These are phyloP conservation scores for Ensete glaucum DNA, from an alignment of 176 grass and related monocot species.

Conservation along the genomic window DNA sequence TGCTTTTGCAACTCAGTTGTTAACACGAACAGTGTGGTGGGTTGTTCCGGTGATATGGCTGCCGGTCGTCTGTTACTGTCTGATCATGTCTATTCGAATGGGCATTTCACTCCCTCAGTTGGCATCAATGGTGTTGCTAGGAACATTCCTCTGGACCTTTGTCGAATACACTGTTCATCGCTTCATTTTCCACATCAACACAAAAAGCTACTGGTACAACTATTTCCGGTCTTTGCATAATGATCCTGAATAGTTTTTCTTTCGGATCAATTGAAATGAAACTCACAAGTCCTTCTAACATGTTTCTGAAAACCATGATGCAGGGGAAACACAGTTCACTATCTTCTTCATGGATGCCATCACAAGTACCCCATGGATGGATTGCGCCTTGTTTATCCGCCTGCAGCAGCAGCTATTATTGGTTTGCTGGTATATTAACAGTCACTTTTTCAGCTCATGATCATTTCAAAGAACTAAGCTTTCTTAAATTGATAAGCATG, in stretches of 20 bases:
- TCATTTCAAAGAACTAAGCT: neutral
- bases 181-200: conserved; percentile 86
- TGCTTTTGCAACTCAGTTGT: conserved; percentile 33
- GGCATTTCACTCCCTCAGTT: conserved; percentile 48
- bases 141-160: conserved; percentile 78
- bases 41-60: conserved; percentile 72
- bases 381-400: conserved; percentile 82
- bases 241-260: too few relatives aligned
- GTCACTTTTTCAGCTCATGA: neutral
- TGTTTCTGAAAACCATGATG: conserved; percentile 6
- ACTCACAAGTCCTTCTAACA: neutral
- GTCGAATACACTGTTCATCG: conserved; percentile 78
- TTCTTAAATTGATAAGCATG: neutral
- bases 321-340: conserved; percentile 80
- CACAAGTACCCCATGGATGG: conserved; percentile 95
- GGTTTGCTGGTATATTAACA: conserved; percentile 46
- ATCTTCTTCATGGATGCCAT: conserved; percentile 92
- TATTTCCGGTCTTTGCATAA: neutral
- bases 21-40: conserved; percentile 83
- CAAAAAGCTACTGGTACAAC: conserved; percentile 50
- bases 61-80: conserved; percentile 55
- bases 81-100: conserved; percentile 46
- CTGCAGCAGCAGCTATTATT: conserved; percentile 64
- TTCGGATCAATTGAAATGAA: neutral
- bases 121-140: conserved; percentile 34